Base-by-base conservation (phyloP, 139 green algal genomes). In the Deuterostichococcus epilithicus region DNA sequence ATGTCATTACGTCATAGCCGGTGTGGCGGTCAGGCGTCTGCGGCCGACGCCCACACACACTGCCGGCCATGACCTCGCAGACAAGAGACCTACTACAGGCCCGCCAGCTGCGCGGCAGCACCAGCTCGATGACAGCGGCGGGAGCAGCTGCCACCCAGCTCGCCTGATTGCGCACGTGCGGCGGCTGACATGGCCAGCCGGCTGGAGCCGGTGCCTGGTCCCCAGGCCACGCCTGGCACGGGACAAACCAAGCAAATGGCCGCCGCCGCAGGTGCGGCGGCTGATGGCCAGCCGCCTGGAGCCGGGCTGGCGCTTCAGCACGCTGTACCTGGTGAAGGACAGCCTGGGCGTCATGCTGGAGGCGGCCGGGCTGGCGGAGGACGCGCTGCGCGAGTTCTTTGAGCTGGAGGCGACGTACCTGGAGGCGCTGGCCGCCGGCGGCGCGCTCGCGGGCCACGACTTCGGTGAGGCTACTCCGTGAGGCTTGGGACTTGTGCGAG, bases 321-420 rank as follows among this genome's bases (percentile, higher is more conserved):
- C 78, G 25, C 86, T 97, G 6, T 97, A 90, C 81, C 81, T 97
- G 42, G 86, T 95, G 18, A 96, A 97, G 81, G 94, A 98, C 85
- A 91, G 85, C 70, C 78, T 95, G 68, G 92, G 89, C 28, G 83
- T 93, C 36, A 90, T 97, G 92, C 78, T 95, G 68, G 91, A 94
- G 81, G 85, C 81, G 45, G 88, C 86, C 5, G 84, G 86, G 18
- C 63, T 92, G 71, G 30, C 77, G 32, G 84, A 94, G 67, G 93
- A 97, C 67, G 90, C 92, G 0, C 84, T 95, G 80, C 81, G 91
- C 44, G 93, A 98, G 83, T 95, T 95, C 65, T 83, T 89, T 23
- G 93, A 97, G 84, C 83, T 98, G 60, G 93, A 97, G 87, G 85
- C 89, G 1, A 82, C 72, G 22, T 97, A 92, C 75, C 60, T 91